Evolutionary conservation across 169 alveolate species (phyloP).

Genomic region (Plasmodium malariae): DNA sequence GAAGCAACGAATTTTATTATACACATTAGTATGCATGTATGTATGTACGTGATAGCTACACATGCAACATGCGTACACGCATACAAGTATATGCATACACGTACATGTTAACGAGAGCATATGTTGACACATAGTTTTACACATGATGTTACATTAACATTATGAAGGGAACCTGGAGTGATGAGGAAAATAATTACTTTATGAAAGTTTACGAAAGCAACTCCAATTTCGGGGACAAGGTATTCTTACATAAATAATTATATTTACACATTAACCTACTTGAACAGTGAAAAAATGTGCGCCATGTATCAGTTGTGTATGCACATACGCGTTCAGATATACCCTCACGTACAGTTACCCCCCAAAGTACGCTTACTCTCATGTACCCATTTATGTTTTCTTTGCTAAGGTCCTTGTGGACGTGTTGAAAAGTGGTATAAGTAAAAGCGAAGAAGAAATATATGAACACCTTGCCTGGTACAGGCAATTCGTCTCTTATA

Average conservation of each 20-base stretch:
- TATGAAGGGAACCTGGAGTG: conserved; percentile 62
- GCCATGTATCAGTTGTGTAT: no score
- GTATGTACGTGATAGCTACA: no score
- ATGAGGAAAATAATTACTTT: conserved; percentile 60
- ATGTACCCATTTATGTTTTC: no score
- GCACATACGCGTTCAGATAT: no score
- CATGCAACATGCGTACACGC: background rate
- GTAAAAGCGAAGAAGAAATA: conserved; percentile 47
- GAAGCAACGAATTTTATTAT: no score
- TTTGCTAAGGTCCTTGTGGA: conserved; percentile 6
- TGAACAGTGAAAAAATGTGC: no score
- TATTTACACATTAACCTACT: no score
- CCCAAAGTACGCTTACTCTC: no score
- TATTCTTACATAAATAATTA: background rate
- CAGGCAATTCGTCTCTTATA: conserved; percentile 13
- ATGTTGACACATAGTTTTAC: background rate
- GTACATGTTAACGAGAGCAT: background rate
- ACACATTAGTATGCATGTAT: no score
- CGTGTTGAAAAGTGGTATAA: conserved; percentile 34
- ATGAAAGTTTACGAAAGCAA: conserved; percentile 54
- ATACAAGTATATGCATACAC: background rate
- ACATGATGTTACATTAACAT: no score
- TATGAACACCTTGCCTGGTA: conserved; percentile 47
- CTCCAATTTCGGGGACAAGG: conserved; percentile 40
- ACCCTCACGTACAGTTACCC: no score